Percentiles rank a stretch among this genome's conserved stretches.
phyloP scores from a whole-genome alignment of 805 yeast genomes.

The Cyberlindnera mrakii region DNA sequence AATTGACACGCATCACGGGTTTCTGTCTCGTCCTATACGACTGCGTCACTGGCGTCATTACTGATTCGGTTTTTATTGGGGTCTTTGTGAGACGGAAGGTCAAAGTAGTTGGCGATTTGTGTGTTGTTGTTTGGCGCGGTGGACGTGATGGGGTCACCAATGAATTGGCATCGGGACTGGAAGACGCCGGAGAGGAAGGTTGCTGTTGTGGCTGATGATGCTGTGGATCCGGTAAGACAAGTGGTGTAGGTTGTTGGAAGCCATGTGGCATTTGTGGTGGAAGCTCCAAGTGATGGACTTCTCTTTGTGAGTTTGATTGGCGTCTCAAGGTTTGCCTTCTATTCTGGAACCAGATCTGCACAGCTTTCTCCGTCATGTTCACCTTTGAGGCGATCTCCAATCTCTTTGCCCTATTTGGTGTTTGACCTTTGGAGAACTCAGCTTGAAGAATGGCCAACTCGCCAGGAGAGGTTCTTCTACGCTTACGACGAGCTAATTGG shows the following conservation, averaged over 20 bases:
- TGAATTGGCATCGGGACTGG: constrained; percentile 3
- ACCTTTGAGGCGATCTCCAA: constrained; percentile 73
- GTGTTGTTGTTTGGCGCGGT: constrained; percentile 2
- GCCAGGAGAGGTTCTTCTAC: constrained; percentile 89
- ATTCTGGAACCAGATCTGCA: constrained; percentile 98
- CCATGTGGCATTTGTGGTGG: constrained; percentile 1
- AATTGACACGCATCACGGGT: constrained; percentile 16
- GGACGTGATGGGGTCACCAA: constrained; percentile 17
- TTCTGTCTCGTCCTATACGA: constrained; percentile 3
- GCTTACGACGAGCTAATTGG: constrained; percentile 87
- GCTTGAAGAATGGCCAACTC: constrained; percentile 77
- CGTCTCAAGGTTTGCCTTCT: constrained; percentile 78
- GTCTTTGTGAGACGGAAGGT: constrained; percentile 18
- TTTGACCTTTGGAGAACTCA: constrained; percentile 70
- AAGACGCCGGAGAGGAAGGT: constrained; percentile 3
- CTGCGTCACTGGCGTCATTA: constrained; percentile 9
- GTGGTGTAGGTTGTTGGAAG: constrained; percentile 6
- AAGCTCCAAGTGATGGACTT: constrained; percentile 25
- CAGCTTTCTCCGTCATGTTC: constrained; percentile 95
- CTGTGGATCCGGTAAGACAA: neutral
- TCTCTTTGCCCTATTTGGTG: constrained; percentile 77
- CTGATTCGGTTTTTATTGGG: constrained; percentile 3
- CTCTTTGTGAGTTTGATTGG: constrained; percentile 27
- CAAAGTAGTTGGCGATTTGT: constrained; percentile 11
- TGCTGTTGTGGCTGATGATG: constrained; percentile 1